Conservation (phyloP, 2,329 filamentous ascomycete species). For the Aspergillus persii region DNA sequence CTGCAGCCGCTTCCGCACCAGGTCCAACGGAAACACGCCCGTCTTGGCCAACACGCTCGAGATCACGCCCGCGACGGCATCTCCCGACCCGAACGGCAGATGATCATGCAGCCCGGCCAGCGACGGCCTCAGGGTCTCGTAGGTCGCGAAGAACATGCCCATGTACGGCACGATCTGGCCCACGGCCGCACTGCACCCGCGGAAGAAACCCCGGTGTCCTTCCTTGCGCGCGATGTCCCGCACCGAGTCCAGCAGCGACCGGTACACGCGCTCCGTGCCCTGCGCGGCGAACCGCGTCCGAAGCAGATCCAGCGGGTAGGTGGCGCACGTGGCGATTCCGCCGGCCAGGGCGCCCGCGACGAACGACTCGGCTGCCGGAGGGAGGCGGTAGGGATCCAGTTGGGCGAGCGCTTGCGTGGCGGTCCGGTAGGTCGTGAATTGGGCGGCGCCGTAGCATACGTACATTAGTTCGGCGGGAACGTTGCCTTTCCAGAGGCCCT, state of each 20-base stretch:
- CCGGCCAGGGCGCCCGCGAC: conserved; percentile 79
- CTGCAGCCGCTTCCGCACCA: conserved; percentile 88
- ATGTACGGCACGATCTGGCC: conserved; percentile 93
- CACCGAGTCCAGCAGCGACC: conserved; percentile 66
- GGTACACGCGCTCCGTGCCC: conserved; percentile 76
- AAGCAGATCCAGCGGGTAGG: conserved; percentile 90
- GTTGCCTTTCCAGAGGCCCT: conserved; percentile 94
- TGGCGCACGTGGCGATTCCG: conserved; percentile 74
- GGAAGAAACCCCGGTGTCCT: conserved; percentile 78
- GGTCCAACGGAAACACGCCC: conserved; percentile 85
- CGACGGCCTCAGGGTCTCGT: conserved; percentile 70
- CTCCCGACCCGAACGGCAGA: conserved; percentile 71
- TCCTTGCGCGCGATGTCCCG: conserved; percentile 72
- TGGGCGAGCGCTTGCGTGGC: conserved; percentile 65
- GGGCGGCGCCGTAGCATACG: conserved; percentile 80
- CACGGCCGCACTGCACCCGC: conserved; percentile 76
- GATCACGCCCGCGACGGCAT: conserved; percentile 77
- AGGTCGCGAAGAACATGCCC: conserved; percentile 91
- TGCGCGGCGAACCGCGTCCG: conserved; percentile 97
- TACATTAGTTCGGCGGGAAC: conserved; percentile 94
- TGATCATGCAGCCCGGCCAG: conserved; percentile 45
- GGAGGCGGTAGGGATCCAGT: conserved; percentile 52
- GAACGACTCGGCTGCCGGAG: conserved; percentile 73
- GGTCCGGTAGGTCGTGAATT: conserved; percentile 85
- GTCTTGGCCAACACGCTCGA: conserved; percentile 85